Percentiles rank a stretch among this genome's conserved stretches.
These are phyloP conservation scores for Ceratocystiopsis sp. DNA, from an alignment of 2,329 filamentous ascomycete genomes.

Conservation along the genomic window DNA sequence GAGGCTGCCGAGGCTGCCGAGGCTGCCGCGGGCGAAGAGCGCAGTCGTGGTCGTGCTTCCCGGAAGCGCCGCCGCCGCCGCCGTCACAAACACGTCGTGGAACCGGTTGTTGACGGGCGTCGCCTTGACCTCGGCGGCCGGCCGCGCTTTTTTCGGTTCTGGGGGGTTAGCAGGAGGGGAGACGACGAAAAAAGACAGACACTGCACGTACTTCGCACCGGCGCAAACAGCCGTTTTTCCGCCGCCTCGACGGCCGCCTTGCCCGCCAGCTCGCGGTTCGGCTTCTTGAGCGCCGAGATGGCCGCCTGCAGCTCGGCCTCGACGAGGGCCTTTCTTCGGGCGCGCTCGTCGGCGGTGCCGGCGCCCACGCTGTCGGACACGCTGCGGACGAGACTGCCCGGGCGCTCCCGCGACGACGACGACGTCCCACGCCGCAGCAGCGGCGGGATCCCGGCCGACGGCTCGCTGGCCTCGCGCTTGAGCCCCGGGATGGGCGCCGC, in stretches of 20 bases:
- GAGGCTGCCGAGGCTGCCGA: neutral
- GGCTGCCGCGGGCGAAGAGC: neutral
- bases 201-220: too few species aligned
- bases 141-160: conserved; percentile 29
- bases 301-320: conserved; percentile 58
- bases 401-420: conserved; percentile 18
- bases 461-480: conserved; percentile 54
- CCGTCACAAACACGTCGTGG: conserved; percentile 26
- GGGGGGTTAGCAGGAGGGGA: too few species aligned
- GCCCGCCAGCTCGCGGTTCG: conserved; percentile 54
- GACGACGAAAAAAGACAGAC: neutral
- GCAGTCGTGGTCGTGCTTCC: neutral
- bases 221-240: conserved; percentile 40
- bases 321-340: conserved; percentile 47
- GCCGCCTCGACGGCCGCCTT: conserved; percentile 50
- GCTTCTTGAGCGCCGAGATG: conserved; percentile 56
- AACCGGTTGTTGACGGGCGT: conserved; percentile 39
- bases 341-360: conserved; percentile 39
- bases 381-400: conserved; percentile 7
- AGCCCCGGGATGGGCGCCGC: conserved; percentile 41
- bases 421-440: conserved; percentile 14
- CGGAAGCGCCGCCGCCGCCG: neutral
- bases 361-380: too few species aligned
- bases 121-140: conserved; percentile 30
- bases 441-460: conserved; percentile 30